Conservation (phyloP, 1,139 yeast genomes). For the Candida neerlandica region DNA sequence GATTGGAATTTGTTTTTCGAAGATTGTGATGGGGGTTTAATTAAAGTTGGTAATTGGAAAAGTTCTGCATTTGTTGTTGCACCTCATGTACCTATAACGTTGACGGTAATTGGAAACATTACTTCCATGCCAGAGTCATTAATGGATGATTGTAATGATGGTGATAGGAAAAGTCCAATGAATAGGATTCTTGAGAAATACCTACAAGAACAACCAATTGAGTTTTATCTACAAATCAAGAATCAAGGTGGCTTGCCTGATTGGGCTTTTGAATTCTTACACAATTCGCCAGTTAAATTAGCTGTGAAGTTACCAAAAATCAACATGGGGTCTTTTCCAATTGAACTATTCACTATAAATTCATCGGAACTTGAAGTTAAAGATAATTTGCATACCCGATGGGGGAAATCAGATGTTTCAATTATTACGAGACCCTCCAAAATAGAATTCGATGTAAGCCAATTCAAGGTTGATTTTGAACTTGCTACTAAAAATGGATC, state of each 20-base stretch:
- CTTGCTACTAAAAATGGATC: slow-evolving; percentile 11
- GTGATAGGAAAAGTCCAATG: slow-evolving; percentile 26
- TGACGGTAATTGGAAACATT: slow-evolving; percentile 17
- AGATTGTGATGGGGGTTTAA: slow-evolving; percentile 25
- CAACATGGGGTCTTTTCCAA: background rate
- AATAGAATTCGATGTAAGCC: slow-evolving; percentile 20
- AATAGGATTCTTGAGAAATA: slow-evolving; percentile 25
- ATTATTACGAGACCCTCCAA: slow-evolving; percentile 14
- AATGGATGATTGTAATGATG: slow-evolving; percentile 21
- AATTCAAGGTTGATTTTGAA: slow-evolving; percentile 17
- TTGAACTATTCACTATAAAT: slow-evolving; percentile 5
- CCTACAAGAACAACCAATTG: slow-evolving; percentile 23
- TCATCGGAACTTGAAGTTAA: slow-evolving; percentile 16
- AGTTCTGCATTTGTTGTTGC: slow-evolving; percentile 19
- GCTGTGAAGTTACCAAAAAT: slow-evolving; percentile 13
- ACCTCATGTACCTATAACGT: slow-evolving; percentile 20
- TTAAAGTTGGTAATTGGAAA: slow-evolving; percentile 29
- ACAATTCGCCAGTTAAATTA: slow-evolving; percentile 9
- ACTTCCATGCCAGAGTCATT: slow-evolving; percentile 22
- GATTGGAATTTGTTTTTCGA: slow-evolving; percentile 31
- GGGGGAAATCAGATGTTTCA: slow-evolving; percentile 3
- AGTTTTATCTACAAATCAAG: slow-evolving; percentile 23
- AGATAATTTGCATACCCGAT: slow-evolving; percentile 16
- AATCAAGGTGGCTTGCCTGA: slow-evolving; percentile 22
- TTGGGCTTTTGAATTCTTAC: slow-evolving; percentile 29